phyloP scores from a whole-genome alignment of 2,329 filamentous ascomycete genomes.

The Pseudogymnoascus sp. region DNA sequence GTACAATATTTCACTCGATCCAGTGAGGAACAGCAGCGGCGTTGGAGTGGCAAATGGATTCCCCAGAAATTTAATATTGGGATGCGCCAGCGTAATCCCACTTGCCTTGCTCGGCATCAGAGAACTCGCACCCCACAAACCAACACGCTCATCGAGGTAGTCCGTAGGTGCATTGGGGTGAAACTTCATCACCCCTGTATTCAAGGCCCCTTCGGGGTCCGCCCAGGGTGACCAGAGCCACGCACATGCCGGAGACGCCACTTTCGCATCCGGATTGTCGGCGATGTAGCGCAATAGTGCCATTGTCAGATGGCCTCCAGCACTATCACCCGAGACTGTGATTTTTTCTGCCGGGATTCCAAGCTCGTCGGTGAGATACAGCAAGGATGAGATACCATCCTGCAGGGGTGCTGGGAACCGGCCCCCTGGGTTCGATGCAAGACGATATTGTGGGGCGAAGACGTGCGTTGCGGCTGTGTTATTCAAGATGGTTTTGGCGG shows the following conservation, averaged over 20 bases:
- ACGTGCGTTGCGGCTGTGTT: slow-evolving; percentile 33
- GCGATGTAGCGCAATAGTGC: slow-evolving; percentile 40
- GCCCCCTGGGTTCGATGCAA: slow-evolving; percentile 36
- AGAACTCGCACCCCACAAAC: slow-evolving; percentile 35
- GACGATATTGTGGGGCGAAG: slow-evolving; percentile 41
- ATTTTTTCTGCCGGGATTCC: slow-evolving; percentile 35
- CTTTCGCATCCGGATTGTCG: slow-evolving; percentile 28
- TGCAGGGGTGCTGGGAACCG: slow-evolving; percentile 45
- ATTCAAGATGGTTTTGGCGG: slow-evolving; percentile 30
- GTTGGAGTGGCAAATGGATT: slow-evolving; percentile 33
- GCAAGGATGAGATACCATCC: slow-evolving; percentile 40
- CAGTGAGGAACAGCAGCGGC: slow-evolving; percentile 36
- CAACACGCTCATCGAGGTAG: slow-evolving; percentile 34
- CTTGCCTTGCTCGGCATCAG: slow-evolving; percentile 26
- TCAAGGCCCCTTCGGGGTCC: slow-evolving; percentile 28
- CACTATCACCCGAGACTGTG: slow-evolving; percentile 41
- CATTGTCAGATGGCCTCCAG: slow-evolving; percentile 41
- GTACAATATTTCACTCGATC: slow-evolving; percentile 36
- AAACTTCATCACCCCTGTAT: slow-evolving; percentile 14
- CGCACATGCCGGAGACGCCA: slow-evolving; percentile 32
- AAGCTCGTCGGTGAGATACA: slow-evolving; percentile 34
- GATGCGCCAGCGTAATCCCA: slow-evolving; percentile 23
- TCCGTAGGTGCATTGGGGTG: slow-evolving; percentile 30
- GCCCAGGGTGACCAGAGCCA: slow-evolving; percentile 40
- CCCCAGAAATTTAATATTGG: slow-evolving; percentile 34